Evolutionary conservation across 2,329 filamentous ascomycete genomes (phyloP).

Genomic region (Dissoconium aciculare): DNA sequence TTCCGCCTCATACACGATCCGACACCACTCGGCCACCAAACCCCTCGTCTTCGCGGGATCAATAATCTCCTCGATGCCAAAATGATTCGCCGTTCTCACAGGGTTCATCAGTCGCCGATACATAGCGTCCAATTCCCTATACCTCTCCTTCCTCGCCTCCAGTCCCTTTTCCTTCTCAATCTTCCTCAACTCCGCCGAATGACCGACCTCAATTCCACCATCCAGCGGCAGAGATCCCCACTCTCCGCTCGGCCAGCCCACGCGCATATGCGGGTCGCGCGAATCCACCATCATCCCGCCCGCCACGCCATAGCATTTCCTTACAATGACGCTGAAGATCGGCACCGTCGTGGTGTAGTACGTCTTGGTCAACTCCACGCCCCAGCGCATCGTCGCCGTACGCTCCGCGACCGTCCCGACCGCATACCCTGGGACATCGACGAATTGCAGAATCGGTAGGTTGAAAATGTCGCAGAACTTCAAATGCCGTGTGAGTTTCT

Average conservation of each 20-base stretch:
- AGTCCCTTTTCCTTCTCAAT: slow-evolving; percentile 36
- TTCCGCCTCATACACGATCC: slow-evolving; percentile 41
- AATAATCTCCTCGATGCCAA: slow-evolving; percentile 50
- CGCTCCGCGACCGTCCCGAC: slow-evolving; percentile 49
- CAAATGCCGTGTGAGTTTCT: slow-evolving; percentile 45
- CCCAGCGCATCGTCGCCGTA: slow-evolving; percentile 50
- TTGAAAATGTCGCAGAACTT: slow-evolving; percentile 54
- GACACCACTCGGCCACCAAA: slow-evolving; percentile 41
- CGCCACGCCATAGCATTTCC: slow-evolving; percentile 48
- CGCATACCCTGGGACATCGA: slow-evolving; percentile 48
- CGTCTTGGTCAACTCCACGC: slow-evolving; percentile 44
- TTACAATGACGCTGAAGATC: slow-evolving; percentile 47
- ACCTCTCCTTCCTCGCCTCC: slow-evolving; percentile 35
- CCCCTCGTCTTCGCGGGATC: slow-evolving; percentile 45
- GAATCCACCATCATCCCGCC: slow-evolving; percentile 50
- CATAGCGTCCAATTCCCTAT: slow-evolving; percentile 43
- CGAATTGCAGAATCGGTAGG: slow-evolving; percentile 47
- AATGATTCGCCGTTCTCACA: slow-evolving; percentile 47
- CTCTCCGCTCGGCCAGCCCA: slow-evolving; percentile 49
- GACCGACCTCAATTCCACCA: slow-evolving; percentile 50
- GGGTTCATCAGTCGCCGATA: slow-evolving; percentile 50
- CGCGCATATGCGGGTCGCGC: slow-evolving; percentile 44
- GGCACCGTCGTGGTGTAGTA: slow-evolving; percentile 50
- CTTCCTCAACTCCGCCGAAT: slow-evolving; percentile 44
- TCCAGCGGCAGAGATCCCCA: slow-evolving; percentile 49